phyloP scores from a whole-genome alignment of 108 stramenopile genomes.

The Parmales sp. region DNA sequence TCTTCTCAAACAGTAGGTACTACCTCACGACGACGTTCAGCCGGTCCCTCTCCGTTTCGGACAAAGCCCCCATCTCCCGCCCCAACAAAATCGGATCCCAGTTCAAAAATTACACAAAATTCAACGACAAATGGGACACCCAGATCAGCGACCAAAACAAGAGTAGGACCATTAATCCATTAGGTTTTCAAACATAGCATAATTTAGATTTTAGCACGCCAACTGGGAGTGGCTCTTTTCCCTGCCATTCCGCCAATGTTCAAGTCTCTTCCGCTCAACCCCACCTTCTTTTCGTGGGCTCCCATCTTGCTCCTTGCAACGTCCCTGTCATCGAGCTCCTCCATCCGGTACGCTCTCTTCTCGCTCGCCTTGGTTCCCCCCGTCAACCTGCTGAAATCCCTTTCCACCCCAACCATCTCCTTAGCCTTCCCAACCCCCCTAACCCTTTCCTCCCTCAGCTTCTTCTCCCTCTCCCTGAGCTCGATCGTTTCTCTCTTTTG shows the following conservation, averaged over 20 bases:
- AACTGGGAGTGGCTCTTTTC: not conserved
- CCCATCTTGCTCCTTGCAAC: not conserved
- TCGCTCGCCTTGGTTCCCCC: conserved; percentile 1
- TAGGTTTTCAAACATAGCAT: too few relatives aligned
- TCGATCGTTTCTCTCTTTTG: not conserved
- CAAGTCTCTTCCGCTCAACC: not conserved
- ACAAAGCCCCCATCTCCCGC: too few relatives aligned
- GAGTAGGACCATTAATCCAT: too few relatives aligned
- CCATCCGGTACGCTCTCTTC: not conserved
- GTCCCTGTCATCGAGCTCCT: not conserved
- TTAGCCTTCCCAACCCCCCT: not conserved
- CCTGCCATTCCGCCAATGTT: not conserved
- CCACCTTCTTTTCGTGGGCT: not conserved
- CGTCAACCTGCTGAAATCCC: not conserved
- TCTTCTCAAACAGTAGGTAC: too few relatives aligned
- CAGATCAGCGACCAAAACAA: too few relatives aligned
- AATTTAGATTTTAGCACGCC: not conserved
- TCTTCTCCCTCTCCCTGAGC: not conserved
- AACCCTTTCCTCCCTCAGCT: not conserved
- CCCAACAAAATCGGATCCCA: too few relatives aligned
- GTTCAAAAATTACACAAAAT: too few relatives aligned
- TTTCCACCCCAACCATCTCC: not conserved
- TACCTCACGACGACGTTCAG: too few relatives aligned
- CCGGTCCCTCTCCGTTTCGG: too few relatives aligned
- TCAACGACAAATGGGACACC: too few relatives aligned